Conservation (phyloP, 331 rosid species). For the Acacia concinna region DNA sequence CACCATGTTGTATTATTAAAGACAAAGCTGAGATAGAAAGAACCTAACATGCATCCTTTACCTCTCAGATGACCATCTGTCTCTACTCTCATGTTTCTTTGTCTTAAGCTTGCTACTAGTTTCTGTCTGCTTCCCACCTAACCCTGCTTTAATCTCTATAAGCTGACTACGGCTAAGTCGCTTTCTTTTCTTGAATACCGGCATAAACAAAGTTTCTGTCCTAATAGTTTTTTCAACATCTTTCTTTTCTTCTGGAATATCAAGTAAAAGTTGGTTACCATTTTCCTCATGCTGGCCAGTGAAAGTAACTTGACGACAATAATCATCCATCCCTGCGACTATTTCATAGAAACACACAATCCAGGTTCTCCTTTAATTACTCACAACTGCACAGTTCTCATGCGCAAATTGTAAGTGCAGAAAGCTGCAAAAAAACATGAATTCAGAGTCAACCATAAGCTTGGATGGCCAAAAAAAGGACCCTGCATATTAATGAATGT, state of each 20-base stretch:
- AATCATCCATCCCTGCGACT: conserved; percentile 42
- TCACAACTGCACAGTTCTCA: conserved; percentile 32
- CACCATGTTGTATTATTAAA: neutral
- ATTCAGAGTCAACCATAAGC: conserved; percentile 14
- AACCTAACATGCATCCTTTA: conserved; percentile 29
- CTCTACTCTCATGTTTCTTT: conserved; percentile 44
- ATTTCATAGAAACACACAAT: conserved; percentile 8
- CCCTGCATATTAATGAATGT: neutral
- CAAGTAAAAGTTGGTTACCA: conserved; percentile 37
- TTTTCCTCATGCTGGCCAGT: conserved; percentile 33
- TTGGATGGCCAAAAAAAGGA: neutral
- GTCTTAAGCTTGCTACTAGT: conserved; percentile 37
- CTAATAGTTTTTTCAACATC: conserved; percentile 42
- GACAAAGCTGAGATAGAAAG: neutral
- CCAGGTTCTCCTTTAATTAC: conserved; percentile 13
- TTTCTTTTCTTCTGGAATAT: conserved; percentile 34
- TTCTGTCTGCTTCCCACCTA: conserved; percentile 30
- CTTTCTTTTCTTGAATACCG: conserved; percentile 61
- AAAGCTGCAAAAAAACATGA: conserved; percentile 2
- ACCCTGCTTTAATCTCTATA: conserved; percentile 53
- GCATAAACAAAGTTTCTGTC: conserved; percentile 43
- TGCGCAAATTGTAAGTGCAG: conserved; percentile 13
- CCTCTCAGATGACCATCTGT: conserved; percentile 83
- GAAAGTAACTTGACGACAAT: conserved; percentile 32
- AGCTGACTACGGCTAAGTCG: conserved; percentile 52